phyloP scores from a whole-genome alignment of 73 alveolate species.

The Uronychia setigera region DNA sequence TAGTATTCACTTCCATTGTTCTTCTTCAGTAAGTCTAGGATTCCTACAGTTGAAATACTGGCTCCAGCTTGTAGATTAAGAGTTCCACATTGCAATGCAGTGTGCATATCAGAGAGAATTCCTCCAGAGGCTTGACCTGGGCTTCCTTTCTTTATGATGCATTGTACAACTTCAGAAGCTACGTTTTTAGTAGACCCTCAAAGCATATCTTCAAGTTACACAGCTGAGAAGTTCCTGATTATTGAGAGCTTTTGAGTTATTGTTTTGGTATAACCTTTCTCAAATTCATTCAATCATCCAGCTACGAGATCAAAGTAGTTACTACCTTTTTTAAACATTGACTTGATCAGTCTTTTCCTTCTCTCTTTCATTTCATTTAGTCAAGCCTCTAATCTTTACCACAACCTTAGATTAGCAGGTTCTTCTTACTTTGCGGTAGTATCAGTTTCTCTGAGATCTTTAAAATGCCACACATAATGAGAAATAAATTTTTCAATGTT shows the following conservation, averaged over 20 bases:
- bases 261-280: slow-evolving; percentile 22
- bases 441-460: slow-evolving; percentile 27
- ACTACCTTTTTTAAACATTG: slow-evolving; percentile 44
- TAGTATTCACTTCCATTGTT: background rate
- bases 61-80: background rate
- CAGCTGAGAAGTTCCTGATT: slow-evolving; percentile 24
- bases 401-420: slow-evolving; percentile 31
- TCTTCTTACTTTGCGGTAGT: slow-evolving; percentile 21
- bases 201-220: slow-evolving; percentile 41
- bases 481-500: slow-evolving; percentile 45
- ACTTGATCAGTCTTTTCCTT: slow-evolving; percentile 34
- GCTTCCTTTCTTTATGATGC: slow-evolving; percentile 7
- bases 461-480: slow-evolving; percentile 60
- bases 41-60: background rate
- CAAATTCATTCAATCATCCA: slow-evolving; percentile 34
- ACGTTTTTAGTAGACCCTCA: slow-evolving; percentile 41
- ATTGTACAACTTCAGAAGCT: slow-evolving; percentile 45
- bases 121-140: background rate
- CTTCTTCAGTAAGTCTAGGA: background rate
- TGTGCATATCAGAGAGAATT: background rate
- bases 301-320: slow-evolving; percentile 6
- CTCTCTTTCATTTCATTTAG: slow-evolving; percentile 64
- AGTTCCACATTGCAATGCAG: background rate
- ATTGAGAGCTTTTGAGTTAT: slow-evolving; percentile 27
- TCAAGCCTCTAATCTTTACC: slow-evolving; percentile 58